phyloP scores from a whole-genome alignment of 2,329 filamentous ascomycete species.

The Blastomyces emzantsi region DNA sequence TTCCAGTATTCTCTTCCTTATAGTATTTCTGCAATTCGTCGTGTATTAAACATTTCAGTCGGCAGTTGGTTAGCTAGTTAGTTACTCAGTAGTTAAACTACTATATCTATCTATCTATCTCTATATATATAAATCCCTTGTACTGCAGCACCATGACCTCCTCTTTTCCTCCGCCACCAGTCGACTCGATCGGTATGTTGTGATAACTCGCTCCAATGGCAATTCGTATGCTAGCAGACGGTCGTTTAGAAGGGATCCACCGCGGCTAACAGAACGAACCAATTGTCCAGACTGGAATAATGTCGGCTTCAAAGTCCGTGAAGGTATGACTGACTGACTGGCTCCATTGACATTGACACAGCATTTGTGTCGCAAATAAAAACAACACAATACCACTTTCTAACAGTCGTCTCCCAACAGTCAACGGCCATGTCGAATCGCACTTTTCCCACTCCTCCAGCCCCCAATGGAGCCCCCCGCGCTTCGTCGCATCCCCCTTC shows the following conservation, averaged over 20 bases:
- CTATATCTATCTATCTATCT: too few species aligned
- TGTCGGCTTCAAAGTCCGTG: constrained; percentile 84
- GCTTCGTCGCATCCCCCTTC: constrained; percentile 74
- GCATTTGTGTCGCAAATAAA: background rate
- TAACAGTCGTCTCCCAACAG: constrained; percentile 28
- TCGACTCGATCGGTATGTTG: constrained; percentile 59
- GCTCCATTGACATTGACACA: background rate
- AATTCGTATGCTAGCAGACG: constrained; percentile 2
- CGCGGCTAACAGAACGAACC: constrained; percentile 1
- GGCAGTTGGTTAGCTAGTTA: background rate
- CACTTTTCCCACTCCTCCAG: constrained; percentile 66
- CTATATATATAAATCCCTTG: background rate
- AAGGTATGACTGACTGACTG: constrained; percentile 49
- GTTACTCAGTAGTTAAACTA: too few species aligned
- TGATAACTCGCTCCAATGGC: background rate
- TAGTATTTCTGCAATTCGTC: background rate
- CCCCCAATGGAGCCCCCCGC: constrained; percentile 63
- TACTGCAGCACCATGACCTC: constrained; percentile 21
- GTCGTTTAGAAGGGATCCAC: background rate
- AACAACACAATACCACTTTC: background rate
- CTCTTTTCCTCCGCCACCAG: constrained; percentile 65
- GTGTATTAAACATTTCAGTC: background rate
- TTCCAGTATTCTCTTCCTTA: background rate
- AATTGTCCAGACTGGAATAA: constrained; percentile 67
- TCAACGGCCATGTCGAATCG: constrained; percentile 90